Evolutionary conservation across 1,139 yeast species (phyloP).

Genomic region (Nadsonia starkeyi-henricii): DNA sequence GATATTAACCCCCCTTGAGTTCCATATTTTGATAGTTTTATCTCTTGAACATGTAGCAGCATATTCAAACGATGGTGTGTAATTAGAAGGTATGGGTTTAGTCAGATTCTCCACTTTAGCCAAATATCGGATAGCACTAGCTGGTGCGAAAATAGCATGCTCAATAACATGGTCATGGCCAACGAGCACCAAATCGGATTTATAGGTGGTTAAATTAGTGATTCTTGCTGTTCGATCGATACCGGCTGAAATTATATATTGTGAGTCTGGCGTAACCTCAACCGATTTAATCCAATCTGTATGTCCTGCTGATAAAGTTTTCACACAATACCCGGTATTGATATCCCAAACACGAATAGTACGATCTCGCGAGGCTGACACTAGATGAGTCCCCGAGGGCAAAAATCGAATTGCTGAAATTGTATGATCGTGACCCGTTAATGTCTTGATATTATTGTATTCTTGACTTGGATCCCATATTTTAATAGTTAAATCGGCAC

Average conservation of each 20-base stretch:
- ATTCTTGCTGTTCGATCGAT: constrained; percentile 68
- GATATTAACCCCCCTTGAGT: constrained; percentile 51
- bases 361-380: constrained; percentile 68
- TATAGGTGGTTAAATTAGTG: constrained; percentile 47
- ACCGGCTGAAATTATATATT: constrained; percentile 60
- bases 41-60: constrained; percentile 78
- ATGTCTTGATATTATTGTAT: constrained; percentile 45
- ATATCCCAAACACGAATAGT: constrained; percentile 69
- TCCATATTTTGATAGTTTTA: constrained; percentile 63
- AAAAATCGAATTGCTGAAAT: constrained; percentile 53
- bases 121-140: constrained; percentile 32
- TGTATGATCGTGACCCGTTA: constrained; percentile 86
- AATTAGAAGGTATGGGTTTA: constrained; percentile 14
- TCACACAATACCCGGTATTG: constrained; percentile 49
- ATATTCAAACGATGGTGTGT: constrained; percentile 17
- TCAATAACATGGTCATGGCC: constrained; percentile 85
- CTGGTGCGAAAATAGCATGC: constrained; percentile 54
- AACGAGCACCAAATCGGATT: constrained; percentile 50
- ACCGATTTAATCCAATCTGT: constrained; percentile 79
- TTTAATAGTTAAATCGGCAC: constrained; percentile 61
- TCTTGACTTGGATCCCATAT: constrained; percentile 48
- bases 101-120: constrained; percentile 32
- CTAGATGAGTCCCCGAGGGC: constrained; percentile 32
- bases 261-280: constrained; percentile 37
- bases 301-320: constrained; percentile 54